Base-by-base conservation (phyloP, 768 basidiomycete species). In the Harrya chromipes region DNA sequence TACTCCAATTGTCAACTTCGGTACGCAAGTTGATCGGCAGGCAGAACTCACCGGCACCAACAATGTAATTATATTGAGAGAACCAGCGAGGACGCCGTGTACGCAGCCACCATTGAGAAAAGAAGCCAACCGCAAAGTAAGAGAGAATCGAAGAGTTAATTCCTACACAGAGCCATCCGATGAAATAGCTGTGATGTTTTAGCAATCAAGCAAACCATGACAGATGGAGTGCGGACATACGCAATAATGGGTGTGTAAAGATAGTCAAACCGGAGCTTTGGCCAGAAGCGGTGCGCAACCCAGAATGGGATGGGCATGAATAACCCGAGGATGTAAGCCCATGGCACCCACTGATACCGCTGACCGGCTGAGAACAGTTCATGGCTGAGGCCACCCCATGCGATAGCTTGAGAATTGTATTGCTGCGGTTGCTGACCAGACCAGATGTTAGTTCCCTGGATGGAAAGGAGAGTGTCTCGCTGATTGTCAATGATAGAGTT, bases 71-170 rank as follows among this genome's bases (percentile, higher is more conserved):
- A 63, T 83, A 83, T 57, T 72, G 72, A 58, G 78, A 76, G 66
- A 83, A 87, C 84, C 84, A 88, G 13, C 75, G 74, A 2, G 85
- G 81, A 49, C 82, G 70, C 51, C 77, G 75, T 34, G 66, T 74
- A 29, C 83, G 70, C 19, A 85, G 57, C 79, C 79, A 85, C 21
- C 78, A 59, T 47, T 86, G 85, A 1, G 84, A 84, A 33, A 76
- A 53, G 49, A 86, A 58, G 27, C 76, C 84, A 13, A 84, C 63
- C 46, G 79, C 64, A 44, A 82, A 73, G 47, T 70, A 70, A 4
- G 76, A 76, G 2, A 71, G 70, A 43, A 76, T 54, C 1, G 72
- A 68, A 0, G 82, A 83, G 60, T 74, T 85, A 51, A 82, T 74
- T 16, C 84, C 83, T n/a, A 65, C 70, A 11, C 71, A 71, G 68